Conservation (phyloP, 2,329 filamentous ascomycete genomes). For the Paecilomyces dactylethromorphus region DNA sequence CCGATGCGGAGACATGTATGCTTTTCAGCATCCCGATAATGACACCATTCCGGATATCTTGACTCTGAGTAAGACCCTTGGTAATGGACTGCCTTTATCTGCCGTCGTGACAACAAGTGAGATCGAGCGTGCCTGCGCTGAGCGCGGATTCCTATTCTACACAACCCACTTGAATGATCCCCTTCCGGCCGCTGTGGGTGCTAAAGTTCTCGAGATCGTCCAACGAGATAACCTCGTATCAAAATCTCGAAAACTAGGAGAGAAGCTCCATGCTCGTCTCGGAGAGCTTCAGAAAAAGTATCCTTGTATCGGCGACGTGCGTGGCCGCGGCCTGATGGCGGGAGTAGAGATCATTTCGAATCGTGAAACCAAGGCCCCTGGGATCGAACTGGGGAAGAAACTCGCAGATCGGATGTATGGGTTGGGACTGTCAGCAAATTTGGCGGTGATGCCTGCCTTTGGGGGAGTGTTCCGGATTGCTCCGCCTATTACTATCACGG, state of each 20-base stretch:
- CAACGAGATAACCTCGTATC: constrained; percentile 48
- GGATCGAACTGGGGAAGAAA: constrained; percentile 36
- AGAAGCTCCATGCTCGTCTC: constrained; percentile 44
- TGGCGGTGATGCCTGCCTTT: constrained; percentile 45
- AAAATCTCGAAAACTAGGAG: constrained; percentile 39
- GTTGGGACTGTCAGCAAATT: constrained; percentile 48
- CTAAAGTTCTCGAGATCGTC: constrained; percentile 58
- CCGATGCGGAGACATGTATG: constrained; percentile 53
- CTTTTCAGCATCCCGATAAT: constrained; percentile 45
- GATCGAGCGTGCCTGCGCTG: constrained; percentile 45
- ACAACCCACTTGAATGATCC: constrained; percentile 61
- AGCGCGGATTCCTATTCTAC: constrained; percentile 50
- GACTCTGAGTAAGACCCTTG: constrained; percentile 55
- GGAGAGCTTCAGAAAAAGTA: constrained; percentile 44
- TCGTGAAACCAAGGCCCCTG: constrained; percentile 38
- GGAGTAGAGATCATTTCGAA: constrained; percentile 31
- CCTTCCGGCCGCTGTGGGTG: constrained; percentile 52
- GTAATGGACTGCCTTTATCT: constrained; percentile 53
- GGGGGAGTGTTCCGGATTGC: constrained; percentile 52
- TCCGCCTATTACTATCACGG: constrained; percentile 49
- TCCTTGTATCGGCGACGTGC: constrained; percentile 56
- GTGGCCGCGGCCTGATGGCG: constrained; percentile 52
- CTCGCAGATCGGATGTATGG: constrained; percentile 43
- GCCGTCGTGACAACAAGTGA: constrained; percentile 51
- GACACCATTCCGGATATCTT: constrained; percentile 53